phyloP scores from a whole-genome alignment of 1,284 basidiomycete genomes.

The Termitomyces sp. region DNA sequence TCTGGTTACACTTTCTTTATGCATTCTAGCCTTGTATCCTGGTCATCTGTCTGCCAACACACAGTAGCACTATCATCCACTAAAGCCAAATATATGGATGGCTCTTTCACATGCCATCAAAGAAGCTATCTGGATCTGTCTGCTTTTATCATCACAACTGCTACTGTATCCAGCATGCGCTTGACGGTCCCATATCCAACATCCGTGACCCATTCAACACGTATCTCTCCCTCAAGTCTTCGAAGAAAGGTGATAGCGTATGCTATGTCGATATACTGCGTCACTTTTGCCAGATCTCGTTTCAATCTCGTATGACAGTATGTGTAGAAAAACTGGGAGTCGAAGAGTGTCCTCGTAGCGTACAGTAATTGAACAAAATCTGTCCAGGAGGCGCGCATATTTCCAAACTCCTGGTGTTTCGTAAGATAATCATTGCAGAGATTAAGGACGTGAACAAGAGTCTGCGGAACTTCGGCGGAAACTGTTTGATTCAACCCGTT shows the following conservation, averaged over 20 bases:
- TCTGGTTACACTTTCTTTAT: too few species aligned
- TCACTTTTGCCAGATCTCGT: not conserved
- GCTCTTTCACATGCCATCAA: too few species aligned
- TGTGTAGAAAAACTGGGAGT: not conserved
- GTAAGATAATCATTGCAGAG: not conserved
- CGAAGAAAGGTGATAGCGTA: not conserved
- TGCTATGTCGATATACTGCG: not conserved
- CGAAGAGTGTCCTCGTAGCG: not conserved
- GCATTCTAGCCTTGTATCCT: too few species aligned
- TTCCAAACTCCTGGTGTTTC: not conserved
- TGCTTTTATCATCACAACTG: too few species aligned
- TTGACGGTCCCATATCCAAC: not conserved
- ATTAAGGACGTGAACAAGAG: not conserved
- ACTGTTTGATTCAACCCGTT: not conserved
- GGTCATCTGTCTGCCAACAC: too few species aligned
- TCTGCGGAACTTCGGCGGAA: not conserved
- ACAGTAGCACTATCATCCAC: too few species aligned
- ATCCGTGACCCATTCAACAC: not conserved
- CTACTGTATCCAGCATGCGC: not conserved
- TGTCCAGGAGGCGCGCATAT: not conserved
- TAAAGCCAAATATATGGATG: too few species aligned
- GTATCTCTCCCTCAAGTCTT: not conserved
- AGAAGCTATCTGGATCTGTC: too few species aligned
- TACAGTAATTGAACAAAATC: not conserved
- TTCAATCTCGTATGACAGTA: not conserved